Evolutionary conservation across 305 asterid genomes (phyloP).

Genomic region (Andrographis paniculata): DNA sequence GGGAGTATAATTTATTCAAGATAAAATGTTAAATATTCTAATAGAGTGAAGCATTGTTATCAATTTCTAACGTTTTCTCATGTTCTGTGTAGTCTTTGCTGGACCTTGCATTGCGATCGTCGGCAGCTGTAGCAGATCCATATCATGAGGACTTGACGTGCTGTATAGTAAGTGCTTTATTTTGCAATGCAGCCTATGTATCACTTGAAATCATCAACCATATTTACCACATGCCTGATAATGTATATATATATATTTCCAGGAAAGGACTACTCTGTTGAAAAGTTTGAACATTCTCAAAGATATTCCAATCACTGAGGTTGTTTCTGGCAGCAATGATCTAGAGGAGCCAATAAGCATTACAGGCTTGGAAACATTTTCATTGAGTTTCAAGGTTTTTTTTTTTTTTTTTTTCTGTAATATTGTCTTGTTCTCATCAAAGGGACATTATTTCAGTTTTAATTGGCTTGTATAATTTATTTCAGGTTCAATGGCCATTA

Average conservation of each 20-base stretch:
- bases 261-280: slow-evolving; percentile 84
- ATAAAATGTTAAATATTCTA: too few relatives aligned
- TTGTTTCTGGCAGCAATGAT: slow-evolving; percentile 43
- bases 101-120: slow-evolving; percentile 95
- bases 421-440: slow-evolving; percentile 3
- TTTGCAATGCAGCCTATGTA: slow-evolving; percentile 9
- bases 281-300: slow-evolving; percentile 81
- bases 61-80: too few relatives aligned
- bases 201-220: background rate
- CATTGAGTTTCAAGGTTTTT: slow-evolving; percentile 84
- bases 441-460: slow-evolving; percentile 2
- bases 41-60: too few relatives aligned
- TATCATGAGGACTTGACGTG: slow-evolving; percentile 89
- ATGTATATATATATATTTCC: slow-evolving; percentile 21
- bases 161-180: slow-evolving; percentile 69
- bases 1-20: too few relatives aligned
- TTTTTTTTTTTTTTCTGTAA: slow-evolving; percentile 27
- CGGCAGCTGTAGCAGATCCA: slow-evolving; percentile 98
- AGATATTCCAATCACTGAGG: slow-evolving; percentile 65
- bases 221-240: slow-evolving; percentile 19
- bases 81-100: slow-evolving; percentile 64
- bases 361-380: slow-evolving; percentile 95
- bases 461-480: slow-evolving; percentile 10
- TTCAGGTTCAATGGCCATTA: slow-evolving; percentile 92
- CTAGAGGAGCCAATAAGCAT: slow-evolving; percentile 85